These are phyloP conservation scores for Annulohypoxylon bovei DNA, from an alignment of 495 filamentous ascomycete species.

Conservation along the genomic window DNA sequence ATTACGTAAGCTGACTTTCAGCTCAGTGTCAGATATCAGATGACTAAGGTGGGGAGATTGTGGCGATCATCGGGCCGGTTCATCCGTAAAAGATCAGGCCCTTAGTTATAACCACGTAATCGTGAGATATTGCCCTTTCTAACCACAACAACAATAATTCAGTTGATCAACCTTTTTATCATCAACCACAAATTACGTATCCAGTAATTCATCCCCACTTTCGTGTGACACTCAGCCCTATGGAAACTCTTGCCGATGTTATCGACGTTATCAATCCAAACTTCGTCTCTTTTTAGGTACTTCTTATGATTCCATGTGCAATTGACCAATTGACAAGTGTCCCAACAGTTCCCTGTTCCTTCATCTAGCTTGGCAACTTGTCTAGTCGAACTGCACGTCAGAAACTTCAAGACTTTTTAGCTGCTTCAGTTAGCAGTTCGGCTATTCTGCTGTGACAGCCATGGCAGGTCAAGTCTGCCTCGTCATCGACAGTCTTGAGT, in stretches of 20 bases:
- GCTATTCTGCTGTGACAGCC: not conserved
- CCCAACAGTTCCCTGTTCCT: not conserved
- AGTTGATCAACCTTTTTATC: too few relatives aligned
- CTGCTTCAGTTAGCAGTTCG: not conserved
- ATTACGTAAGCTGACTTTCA: too few relatives aligned
- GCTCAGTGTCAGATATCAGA: too few relatives aligned
- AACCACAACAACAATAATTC: too few relatives aligned
- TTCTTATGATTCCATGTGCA: not conserved
- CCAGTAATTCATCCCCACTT: too few relatives aligned
- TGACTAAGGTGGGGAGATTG: too few relatives aligned
- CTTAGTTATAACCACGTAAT: too few relatives aligned
- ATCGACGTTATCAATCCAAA: not conserved
- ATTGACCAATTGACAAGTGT: not conserved
- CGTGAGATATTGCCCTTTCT: too few relatives aligned
- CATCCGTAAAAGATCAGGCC: too few relatives aligned
- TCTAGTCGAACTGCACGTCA: not conserved
- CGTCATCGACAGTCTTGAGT: not conserved
- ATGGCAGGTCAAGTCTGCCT: not conserved
- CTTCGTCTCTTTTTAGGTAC: not conserved
- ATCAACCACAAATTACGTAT: too few relatives aligned
- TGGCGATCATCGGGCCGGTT: too few relatives aligned
- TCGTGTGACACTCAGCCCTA: slow-evolving; percentile 14
- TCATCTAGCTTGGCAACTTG: not conserved
- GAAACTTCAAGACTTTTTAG: not conserved
- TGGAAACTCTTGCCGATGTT: slow-evolving; percentile 2